Evolutionary conservation across 345 rosid species (phyloP).

Genomic region (Salix arbutifolia): DNA sequence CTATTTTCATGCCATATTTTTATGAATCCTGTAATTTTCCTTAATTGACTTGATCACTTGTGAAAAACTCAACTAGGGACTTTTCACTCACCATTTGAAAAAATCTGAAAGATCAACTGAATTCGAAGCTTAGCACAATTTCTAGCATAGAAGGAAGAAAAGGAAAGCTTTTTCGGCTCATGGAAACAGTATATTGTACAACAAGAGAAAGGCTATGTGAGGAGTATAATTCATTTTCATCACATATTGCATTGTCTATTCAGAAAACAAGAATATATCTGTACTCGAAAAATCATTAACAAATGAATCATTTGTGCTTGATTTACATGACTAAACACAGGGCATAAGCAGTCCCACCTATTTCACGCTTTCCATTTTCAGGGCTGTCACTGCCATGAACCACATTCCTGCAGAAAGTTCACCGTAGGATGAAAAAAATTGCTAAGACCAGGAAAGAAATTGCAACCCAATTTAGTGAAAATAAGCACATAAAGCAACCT

Average conservation of each 20-base stretch:
- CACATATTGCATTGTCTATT: neutral
- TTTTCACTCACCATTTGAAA: too few species aligned
- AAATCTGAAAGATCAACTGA: too few species aligned
- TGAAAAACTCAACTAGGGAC: neutral
- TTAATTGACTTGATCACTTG: neutral
- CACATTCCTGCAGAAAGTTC: slow-evolving; percentile 60
- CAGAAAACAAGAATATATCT: too few species aligned
- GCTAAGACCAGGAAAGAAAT: neutral
- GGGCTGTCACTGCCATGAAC: slow-evolving; percentile 98
- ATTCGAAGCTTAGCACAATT: too few species aligned
- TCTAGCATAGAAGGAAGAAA: too few species aligned
- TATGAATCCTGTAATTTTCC: neutral
- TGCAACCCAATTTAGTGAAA: neutral
- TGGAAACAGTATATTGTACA: neutral
- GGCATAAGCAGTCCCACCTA: slow-evolving; percentile 44
- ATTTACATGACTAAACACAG: neutral
- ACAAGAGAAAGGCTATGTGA: neutral
- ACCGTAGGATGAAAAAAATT: slow-evolving; percentile 10
- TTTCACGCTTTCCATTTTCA: slow-evolving; percentile 89
- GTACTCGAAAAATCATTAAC: neutral
- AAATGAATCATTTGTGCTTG: neutral
- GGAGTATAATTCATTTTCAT: neutral
- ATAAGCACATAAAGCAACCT: neutral
- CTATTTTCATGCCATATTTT: too few species aligned
- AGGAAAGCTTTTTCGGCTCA: neutral